phyloP scores from a whole-genome alignment of 2,329 filamentous ascomycete genomes.

The Microcyclospora pomicola region DNA sequence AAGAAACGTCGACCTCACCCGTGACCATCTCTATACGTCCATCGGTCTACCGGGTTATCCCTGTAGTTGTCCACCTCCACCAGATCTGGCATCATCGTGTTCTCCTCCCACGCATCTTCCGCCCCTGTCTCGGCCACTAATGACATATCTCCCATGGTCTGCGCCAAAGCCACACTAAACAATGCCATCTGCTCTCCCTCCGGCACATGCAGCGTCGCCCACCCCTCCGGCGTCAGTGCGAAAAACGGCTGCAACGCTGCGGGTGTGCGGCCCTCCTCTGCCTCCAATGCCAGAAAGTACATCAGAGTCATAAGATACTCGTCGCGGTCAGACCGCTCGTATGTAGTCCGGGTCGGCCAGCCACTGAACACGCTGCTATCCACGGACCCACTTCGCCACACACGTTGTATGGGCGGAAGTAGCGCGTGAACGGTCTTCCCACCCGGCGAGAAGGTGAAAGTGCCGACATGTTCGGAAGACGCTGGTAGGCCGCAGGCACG shows the following conservation, averaged over 20 bases:
- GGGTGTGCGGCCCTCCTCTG: conserved; percentile 1
- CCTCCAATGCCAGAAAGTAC: conserved; percentile 4
- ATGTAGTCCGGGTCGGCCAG: background rate
- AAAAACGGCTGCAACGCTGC: conserved; percentile 3
- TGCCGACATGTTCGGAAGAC: conserved; percentile 1
- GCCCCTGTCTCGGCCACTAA: too few relatives aligned
- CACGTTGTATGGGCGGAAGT: conserved; percentile 1
- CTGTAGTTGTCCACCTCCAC: background rate
- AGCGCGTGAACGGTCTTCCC: background rate
- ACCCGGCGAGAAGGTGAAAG: background rate
- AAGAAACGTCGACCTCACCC: background rate
- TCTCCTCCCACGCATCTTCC: too few relatives aligned
- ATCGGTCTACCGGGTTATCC: background rate
- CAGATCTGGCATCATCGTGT: background rate
- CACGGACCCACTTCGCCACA: conserved; percentile 1
- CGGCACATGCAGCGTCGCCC: too few relatives aligned
- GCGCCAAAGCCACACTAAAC: too few relatives aligned
- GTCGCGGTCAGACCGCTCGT: background rate
- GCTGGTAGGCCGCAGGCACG: background rate
- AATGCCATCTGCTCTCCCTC: too few relatives aligned
- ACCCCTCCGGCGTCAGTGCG: too few relatives aligned
- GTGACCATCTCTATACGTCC: background rate
- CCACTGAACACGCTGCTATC: background rate
- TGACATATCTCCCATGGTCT: too few relatives aligned
- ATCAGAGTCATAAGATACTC: background rate